phyloP scores from a whole-genome alignment of 73 alveolate genomes.

The Paramecium primaurelia region DNA sequence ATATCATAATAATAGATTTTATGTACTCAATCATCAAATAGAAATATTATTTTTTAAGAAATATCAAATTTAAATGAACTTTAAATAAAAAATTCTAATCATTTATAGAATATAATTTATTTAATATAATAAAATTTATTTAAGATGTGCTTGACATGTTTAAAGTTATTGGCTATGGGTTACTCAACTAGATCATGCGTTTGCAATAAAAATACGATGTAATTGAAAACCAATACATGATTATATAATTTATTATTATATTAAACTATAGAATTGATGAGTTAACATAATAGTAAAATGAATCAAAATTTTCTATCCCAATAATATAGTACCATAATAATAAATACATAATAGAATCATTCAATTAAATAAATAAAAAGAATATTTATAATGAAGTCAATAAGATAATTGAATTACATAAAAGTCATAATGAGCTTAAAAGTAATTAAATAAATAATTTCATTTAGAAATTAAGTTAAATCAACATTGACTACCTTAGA shows the following conservation, averaged over 20 bases:
- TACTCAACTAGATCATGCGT: background rate
- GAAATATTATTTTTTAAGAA: background rate
- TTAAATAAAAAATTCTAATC: background rate
- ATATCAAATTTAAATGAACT: background rate
- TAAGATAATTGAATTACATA: background rate
- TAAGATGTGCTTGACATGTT: background rate
- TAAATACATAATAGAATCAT: background rate
- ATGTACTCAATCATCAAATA: no score
- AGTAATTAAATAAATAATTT: background rate
- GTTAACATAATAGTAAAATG: background rate
- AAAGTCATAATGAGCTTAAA: background rate
- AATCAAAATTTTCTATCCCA: background rate
- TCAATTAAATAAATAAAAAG: background rate
- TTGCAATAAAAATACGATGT: background rate
- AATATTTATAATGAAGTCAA: background rate
- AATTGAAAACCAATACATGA: background rate
- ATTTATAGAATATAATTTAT: background rate
- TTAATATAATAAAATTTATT: background rate
- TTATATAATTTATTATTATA: background rate
- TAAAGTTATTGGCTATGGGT: background rate
- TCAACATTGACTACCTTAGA: background rate
- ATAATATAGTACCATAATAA: background rate
- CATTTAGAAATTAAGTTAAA: background rate
- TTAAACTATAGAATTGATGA: background rate
- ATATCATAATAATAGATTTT: no score